phyloP scores from a whole-genome alignment of 371 early-diverging fungal genomes.

The Chytridium lagenaria region DNA sequence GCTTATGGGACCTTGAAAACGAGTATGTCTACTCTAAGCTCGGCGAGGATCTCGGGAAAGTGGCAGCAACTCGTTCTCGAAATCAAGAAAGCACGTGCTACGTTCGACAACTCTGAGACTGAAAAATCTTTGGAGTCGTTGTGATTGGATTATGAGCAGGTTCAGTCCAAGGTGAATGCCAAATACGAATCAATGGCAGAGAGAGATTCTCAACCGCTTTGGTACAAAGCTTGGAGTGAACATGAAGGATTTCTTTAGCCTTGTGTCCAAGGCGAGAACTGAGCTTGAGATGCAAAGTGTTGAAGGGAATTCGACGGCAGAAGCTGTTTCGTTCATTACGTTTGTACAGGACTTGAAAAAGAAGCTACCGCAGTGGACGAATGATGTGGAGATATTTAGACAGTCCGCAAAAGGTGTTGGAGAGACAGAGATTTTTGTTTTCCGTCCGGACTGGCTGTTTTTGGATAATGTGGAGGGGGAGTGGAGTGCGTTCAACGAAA shows the following conservation, averaged over 20 bases:
- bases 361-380: slow-evolving; percentile 82
- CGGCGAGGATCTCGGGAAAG: slow-evolving; percentile 86
- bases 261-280: slow-evolving; percentile 78
- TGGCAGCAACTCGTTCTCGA: slow-evolving; percentile 96
- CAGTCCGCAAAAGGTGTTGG: slow-evolving; percentile 92
- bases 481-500: slow-evolving; percentile 96
- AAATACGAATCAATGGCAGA: slow-evolving; percentile 98
- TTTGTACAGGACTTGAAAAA: slow-evolving; percentile 94
- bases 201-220: slow-evolving; percentile 92
- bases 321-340: slow-evolving; percentile 94
- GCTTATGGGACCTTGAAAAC: slow-evolving; percentile 95
- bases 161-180: slow-evolving; percentile 96
- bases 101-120: slow-evolving; percentile 95
- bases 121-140: slow-evolving; percentile 86
- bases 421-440: slow-evolving; percentile 93
- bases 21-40: slow-evolving; percentile 81
- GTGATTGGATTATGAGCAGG: slow-evolving; percentile 94
- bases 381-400: slow-evolving; percentile 80
- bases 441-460: slow-evolving; percentile 94
- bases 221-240: slow-evolving; percentile 79
- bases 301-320: slow-evolving; percentile 85
- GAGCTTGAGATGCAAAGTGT: slow-evolving; percentile 87
- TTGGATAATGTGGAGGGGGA: slow-evolving; percentile 96
- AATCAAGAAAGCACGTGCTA: slow-evolving; percentile 91
- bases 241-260: slow-evolving; percentile 85